These are phyloP conservation scores for Fraxinus nigra DNA, from an alignment of 305 asterid genomes.

Conservation along the genomic window DNA sequence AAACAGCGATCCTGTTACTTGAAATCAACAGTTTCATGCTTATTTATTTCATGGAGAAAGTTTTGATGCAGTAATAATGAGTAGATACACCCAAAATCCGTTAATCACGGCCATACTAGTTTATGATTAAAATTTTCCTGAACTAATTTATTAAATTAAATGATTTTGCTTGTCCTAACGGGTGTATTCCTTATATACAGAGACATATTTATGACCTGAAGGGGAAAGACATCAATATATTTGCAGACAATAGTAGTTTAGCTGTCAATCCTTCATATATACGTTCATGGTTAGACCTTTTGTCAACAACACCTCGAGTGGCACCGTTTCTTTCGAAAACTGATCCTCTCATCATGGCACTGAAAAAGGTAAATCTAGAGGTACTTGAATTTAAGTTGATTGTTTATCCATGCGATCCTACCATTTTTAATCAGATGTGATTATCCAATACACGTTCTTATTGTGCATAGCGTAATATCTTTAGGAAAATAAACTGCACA, in stretches of 20 bases:
- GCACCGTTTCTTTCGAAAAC: constrained; percentile 81
- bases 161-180: constrained; percentile 10
- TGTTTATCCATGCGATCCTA: not conserved
- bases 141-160: not conserved
- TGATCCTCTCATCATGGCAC: constrained; percentile 76
- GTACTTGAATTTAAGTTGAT: constrained; percentile 16
- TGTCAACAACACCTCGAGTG: constrained; percentile 82
- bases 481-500: not conserved
- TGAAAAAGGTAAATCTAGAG: constrained; percentile 57
- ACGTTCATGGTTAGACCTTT: constrained; percentile 70
- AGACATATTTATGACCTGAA: constrained; percentile 73
- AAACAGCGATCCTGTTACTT: not conserved
- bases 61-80: not conserved
- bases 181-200: constrained; percentile 41
- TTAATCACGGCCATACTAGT: not conserved
- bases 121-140: not conserved
- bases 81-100: not conserved
- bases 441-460: not conserved
- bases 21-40: not conserved
- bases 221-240: constrained; percentile 58
- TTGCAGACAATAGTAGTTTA: constrained; percentile 77
- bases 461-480: not conserved
- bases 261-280: constrained; percentile 77
- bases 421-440: not conserved
- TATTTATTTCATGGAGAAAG: not conserved